phyloP scores from a whole-genome alignment of 257 asterid genomes.

The Cruciata laevipes region DNA sequence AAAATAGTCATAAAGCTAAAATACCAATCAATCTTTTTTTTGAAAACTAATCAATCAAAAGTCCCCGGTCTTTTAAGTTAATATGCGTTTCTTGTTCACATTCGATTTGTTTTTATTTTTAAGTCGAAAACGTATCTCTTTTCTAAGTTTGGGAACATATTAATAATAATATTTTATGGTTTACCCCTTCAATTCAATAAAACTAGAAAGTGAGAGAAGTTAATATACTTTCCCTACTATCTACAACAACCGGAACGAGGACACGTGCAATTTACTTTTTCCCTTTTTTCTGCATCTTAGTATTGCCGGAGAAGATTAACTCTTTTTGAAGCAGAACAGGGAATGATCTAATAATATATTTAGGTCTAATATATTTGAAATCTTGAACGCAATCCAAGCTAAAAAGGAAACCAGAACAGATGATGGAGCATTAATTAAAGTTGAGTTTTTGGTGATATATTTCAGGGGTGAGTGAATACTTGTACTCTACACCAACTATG shows the following conservation, averaged over 20 bases:
- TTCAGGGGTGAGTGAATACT: slow-evolving; percentile 36
- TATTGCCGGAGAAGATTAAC: slow-evolving; percentile 6
- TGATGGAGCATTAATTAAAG: too few species aligned
- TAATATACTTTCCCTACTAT: slow-evolving; percentile 35
- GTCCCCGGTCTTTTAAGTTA: neutral
- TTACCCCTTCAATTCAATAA: neutral
- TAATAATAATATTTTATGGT: slow-evolving; percentile 9
- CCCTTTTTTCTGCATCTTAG: slow-evolving; percentile 15
- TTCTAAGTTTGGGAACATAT: slow-evolving; percentile 17
- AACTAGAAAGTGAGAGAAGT: slow-evolving; percentile 25
- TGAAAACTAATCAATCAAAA: too few species aligned
- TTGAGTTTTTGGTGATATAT: slow-evolving; percentile 17
- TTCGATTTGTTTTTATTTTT: too few species aligned
- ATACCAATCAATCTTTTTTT: too few species aligned
- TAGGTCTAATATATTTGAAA: too few species aligned
- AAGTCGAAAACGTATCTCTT: slow-evolving; percentile 26
- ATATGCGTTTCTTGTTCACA: slow-evolving; percentile 29
- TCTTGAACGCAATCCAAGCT: too few species aligned
- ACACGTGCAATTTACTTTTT: slow-evolving; percentile 31
- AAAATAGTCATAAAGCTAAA: too few species aligned
- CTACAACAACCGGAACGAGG: slow-evolving; percentile 25
- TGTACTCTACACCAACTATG: slow-evolving; percentile 40
- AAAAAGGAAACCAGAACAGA: too few species aligned
- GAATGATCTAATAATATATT: slow-evolving; percentile 14
- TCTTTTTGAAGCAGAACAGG: slow-evolving; percentile 1